A percentile compares a stretch with the other conserved stretches of the same genome.
Conservation (phyloP, 2,329 filamentous ascomycete genomes). For the Ophiostoma sp. region DNA sequence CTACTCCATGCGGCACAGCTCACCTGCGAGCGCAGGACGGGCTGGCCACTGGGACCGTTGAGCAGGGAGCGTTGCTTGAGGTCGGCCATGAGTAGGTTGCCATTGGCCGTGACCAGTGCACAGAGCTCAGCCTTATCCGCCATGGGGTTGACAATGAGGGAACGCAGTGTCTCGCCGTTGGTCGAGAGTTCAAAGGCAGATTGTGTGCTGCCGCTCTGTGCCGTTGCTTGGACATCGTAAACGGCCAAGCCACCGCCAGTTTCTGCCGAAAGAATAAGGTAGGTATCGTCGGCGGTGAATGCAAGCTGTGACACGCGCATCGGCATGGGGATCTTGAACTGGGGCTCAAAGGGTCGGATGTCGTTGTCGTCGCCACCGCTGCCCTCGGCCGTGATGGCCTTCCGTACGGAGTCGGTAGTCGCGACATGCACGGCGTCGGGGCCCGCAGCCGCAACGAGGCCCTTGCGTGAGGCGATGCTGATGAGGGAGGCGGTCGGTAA, state of each 20-base stretch:
- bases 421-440: constrained; percentile 77
- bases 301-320: constrained; percentile 81
- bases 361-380: constrained; percentile 58
- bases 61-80: constrained; percentile 65
- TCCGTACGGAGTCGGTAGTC: constrained; percentile 73
- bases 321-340: constrained; percentile 70
- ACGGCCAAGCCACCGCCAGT: constrained; percentile 78
- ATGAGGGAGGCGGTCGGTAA: constrained; percentile 78
- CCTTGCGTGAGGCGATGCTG: constrained; percentile 75
- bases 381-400: constrained; percentile 61
- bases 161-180: constrained; percentile 70
- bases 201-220: constrained; percentile 62
- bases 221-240: constrained; percentile 71
- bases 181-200: constrained; percentile 75
- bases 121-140: constrained; percentile 71
- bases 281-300: constrained; percentile 87
- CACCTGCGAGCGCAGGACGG: constrained; percentile 69
- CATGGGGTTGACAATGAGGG: constrained; percentile 78
- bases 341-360: constrained; percentile 68
- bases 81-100: constrained; percentile 82
- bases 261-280: constrained; percentile 80
- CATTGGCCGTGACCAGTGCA: constrained; percentile 76
- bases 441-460: constrained; percentile 82
- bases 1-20: constrained; percentile 89
- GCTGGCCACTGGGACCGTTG: constrained; percentile 59